Conservation (phyloP, 1,284 basidiomycete genomes). For the Apiotrichum gamsii region DNA sequence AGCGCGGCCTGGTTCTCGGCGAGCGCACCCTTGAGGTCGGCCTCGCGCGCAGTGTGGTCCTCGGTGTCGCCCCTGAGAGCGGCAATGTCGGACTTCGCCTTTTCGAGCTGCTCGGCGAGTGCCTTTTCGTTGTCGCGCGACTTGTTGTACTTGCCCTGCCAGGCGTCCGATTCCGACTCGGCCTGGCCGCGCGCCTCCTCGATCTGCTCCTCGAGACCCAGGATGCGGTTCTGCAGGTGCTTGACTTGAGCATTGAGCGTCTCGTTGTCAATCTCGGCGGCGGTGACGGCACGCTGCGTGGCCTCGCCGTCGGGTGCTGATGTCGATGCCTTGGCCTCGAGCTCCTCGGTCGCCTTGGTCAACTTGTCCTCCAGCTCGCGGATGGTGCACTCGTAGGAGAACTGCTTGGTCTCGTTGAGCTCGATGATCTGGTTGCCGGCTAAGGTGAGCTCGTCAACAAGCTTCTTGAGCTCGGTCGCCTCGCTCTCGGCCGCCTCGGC, state of each 20-base stretch:
- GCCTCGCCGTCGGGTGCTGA: not conserved
- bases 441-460: constrained; percentile 41
- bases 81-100: constrained; percentile 57
- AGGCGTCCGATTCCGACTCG: constrained; percentile 65
- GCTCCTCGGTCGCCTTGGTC: constrained; percentile 11
- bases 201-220: constrained; percentile 72
- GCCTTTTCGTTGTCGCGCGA: constrained; percentile 70
- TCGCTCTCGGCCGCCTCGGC: constrained; percentile 37
- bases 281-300: constrained; percentile 50
- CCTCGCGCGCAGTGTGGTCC: constrained; percentile 58
- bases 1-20: constrained; percentile 80
- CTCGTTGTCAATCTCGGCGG: constrained; percentile 89
- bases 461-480: constrained; percentile 30
- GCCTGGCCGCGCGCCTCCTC: constrained; percentile 67
- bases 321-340: not conserved
- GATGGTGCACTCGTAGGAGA: constrained; percentile 68
- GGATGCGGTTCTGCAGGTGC: constrained; percentile 73
- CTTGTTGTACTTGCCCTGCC: constrained; percentile 61
- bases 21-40: constrained; percentile 81
- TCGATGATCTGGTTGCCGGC: constrained; percentile 68
- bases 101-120: constrained; percentile 61
- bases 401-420: constrained; percentile 73
- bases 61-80: constrained; percentile 62
- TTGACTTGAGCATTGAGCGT: constrained; percentile 76
- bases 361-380: constrained; percentile 56